Base-by-base conservation (phyloP, 352 stramenopile species). In the Globisporangium yorkense region DNA sequence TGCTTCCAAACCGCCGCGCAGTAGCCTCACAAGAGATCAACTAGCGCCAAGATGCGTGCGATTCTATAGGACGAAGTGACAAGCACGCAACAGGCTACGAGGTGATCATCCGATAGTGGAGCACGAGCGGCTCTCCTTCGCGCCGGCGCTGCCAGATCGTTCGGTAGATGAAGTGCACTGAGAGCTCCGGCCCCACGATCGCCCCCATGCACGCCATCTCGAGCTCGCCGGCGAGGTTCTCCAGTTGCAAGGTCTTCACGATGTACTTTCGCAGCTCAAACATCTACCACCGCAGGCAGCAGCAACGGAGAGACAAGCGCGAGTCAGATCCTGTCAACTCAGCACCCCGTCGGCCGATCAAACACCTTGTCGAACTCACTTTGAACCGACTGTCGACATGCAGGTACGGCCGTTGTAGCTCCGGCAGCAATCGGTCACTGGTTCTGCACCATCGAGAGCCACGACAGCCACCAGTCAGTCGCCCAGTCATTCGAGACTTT, bases 141-240 rank as follows among this genome's bases (percentile, higher is more conserved):
- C 75, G 71, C 55, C 84, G 71, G 50, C 69, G 68, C 41, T 86
- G 68, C 80, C 80, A 87, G 40, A 88, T 84, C 43, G 77, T 88
- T 31, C 75, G 75, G 41, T 78, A 63, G 45, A 88, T 84, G 59
- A 89, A 88, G 35, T 76, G 61, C 40, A 85, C 66, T 21, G 80
- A 89, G 5, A 88, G 70, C 33, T 88, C 80, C 15, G 74, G 77
- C 0, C 80, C 80, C 18, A 89, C 75, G 0, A 69, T 84, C 21
- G 74, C 62, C 8, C 71, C 74, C 62, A 89, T 76, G 56, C 77
- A 88, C 47, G 63, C 59, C 13, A 89, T 67, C 55, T 89, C 80
- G 24, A 89, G 55, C 31, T 80, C 66, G 9, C 66, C 58, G 0
- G 61, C 33, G 7, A 43, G 20, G 9, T 24, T 71, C 63, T 49